phyloP scores from a whole-genome alignment of 768 basidiomycete genomes.

The Phallus indusiatus region DNA sequence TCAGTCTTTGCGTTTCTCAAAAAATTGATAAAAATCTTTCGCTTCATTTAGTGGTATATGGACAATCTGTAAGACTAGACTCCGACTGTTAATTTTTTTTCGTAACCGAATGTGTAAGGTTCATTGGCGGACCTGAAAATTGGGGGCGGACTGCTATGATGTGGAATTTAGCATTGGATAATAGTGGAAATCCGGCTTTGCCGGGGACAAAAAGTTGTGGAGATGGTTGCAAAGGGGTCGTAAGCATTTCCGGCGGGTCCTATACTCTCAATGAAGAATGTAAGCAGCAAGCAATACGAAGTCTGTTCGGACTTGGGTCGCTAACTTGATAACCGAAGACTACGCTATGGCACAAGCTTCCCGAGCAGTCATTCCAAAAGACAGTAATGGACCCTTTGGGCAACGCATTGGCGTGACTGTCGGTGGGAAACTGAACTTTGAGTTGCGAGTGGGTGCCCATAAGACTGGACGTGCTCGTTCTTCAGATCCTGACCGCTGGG shows the following conservation, averaged over 20 bases:
- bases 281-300: slow-evolving; percentile 21
- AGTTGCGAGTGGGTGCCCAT: slow-evolving; percentile 56
- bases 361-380: slow-evolving; percentile 63
- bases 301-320: background rate
- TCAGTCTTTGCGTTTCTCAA: background rate
- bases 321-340: slow-evolving; percentile 25
- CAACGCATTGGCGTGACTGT: slow-evolving; percentile 58
- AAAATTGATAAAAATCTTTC: too few relatives aligned
- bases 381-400: slow-evolving; percentile 57
- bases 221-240: slow-evolving; percentile 57
- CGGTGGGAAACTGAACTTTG: slow-evolving; percentile 45
- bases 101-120: background rate
- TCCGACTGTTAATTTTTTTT: background rate
- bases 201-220: slow-evolving; percentile 58
- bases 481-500: slow-evolving; percentile 54
- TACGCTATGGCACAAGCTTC: slow-evolving; percentile 69
- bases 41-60: slow-evolving; percentile 48
- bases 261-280: slow-evolving; percentile 69
- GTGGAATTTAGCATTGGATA: slow-evolving; percentile 69
- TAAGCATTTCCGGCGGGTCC: slow-evolving; percentile 53
- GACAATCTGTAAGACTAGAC: slow-evolving; percentile 41
- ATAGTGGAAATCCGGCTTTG: slow-evolving; percentile 51
- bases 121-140: slow-evolving; percentile 14
- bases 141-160: slow-evolving; percentile 40
- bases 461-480: slow-evolving; percentile 46